These are phyloP conservation scores for Thelonectria blattea DNA, from an alignment of 2,329 filamentous ascomycete species.

Conservation along the genomic window DNA sequence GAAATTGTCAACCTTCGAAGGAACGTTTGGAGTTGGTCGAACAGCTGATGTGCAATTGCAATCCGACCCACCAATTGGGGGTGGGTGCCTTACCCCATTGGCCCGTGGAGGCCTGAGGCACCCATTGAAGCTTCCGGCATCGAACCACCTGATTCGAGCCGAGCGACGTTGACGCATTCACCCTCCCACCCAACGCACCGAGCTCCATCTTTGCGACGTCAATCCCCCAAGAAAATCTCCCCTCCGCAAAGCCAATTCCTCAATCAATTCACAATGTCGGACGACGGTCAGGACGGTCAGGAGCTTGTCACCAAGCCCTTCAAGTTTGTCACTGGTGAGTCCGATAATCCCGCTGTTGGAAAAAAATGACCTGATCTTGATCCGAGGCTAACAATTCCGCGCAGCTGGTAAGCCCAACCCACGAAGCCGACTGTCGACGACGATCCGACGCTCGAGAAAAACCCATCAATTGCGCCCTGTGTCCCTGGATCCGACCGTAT, in stretches of 20 bases:
- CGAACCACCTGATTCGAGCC: constrained; percentile 51
- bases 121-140: constrained; percentile 40
- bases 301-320: constrained; percentile 96
- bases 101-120: constrained; percentile 48
- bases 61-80: constrained; percentile 40
- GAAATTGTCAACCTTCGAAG: constrained; percentile 40
- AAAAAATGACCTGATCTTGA: constrained; percentile 45
- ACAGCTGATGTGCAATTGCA: constrained; percentile 46
- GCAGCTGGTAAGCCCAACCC: constrained; percentile 52
- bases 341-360: constrained; percentile 44
- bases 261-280: constrained; percentile 76
- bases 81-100: constrained; percentile 47
- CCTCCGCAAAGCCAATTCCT: constrained; percentile 31
- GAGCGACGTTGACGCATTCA: constrained; percentile 44
- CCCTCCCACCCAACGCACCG: constrained; percentile 41
- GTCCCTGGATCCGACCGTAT: constrained; percentile 20
- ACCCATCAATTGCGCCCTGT: constrained; percentile 36
- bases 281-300: constrained; percentile 68
- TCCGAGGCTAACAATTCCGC: constrained; percentile 50
- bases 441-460: constrained; percentile 30
- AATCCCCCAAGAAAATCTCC: constrained; percentile 37
- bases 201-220: constrained; percentile 45
- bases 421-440: constrained; percentile 26
- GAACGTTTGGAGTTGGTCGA: constrained; percentile 42
- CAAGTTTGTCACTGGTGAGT: constrained; percentile 99